phyloP scores from a whole-genome alignment of 2,329 filamentous ascomycete species.

The Diaporthe ampelina region DNA sequence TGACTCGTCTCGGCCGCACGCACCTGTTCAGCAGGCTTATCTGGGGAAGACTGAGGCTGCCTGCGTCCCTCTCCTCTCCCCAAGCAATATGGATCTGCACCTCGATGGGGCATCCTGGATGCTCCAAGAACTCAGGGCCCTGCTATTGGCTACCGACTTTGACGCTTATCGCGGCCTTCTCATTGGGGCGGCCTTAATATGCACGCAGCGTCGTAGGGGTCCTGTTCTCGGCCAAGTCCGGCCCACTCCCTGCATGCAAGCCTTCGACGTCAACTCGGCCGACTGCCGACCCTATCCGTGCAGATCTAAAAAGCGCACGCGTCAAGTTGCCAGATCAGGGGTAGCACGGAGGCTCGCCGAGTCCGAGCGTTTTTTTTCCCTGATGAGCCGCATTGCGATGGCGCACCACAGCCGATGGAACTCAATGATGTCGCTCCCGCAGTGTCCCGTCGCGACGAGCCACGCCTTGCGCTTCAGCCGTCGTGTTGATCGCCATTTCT shows the following conservation, averaged over 20 bases:
- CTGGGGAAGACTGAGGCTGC: constrained; percentile 17
- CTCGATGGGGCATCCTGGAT: constrained; percentile 25
- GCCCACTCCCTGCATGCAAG: constrained; percentile 12
- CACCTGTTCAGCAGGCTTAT: constrained; percentile 12
- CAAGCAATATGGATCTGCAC: constrained; percentile 16
- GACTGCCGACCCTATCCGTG: constrained; percentile 37
- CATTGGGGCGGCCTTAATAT: constrained; percentile 29
- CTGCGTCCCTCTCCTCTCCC: neutral
- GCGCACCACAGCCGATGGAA: neutral
- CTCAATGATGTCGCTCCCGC: neutral
- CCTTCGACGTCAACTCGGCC: constrained; percentile 39
- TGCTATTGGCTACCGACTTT: constrained; percentile 8
- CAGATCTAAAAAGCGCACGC: constrained; percentile 32
- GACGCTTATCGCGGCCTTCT: constrained; percentile 37
- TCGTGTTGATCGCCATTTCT: constrained; percentile 35
- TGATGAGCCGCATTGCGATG: constrained; percentile 32
- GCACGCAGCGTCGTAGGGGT: constrained; percentile 22
- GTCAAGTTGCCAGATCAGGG: constrained; percentile 40
- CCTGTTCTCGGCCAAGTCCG: constrained; percentile 41
- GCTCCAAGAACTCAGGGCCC: too few species aligned
- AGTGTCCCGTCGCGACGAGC: constrained; percentile 14
- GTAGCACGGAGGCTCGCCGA: constrained; percentile 37
- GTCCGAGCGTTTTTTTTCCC: constrained; percentile 1
- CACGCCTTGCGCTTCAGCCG: neutral
- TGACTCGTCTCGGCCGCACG: constrained; percentile 26